Conservation (phyloP, 2,329 filamentous ascomycete genomes). For the Neospermospora avenae region DNA sequence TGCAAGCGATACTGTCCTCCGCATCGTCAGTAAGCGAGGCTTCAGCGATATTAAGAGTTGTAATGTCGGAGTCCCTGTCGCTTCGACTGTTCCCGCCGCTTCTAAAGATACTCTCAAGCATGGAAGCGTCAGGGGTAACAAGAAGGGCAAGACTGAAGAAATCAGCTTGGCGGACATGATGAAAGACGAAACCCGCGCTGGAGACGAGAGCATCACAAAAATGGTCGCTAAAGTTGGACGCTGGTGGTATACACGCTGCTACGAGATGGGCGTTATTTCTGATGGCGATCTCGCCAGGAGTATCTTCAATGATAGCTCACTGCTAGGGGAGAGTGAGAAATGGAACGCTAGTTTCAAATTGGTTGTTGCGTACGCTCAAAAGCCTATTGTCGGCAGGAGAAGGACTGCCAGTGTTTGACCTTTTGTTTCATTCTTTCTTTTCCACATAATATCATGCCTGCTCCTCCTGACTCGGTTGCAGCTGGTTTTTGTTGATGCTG, state of each 20-base stretch:
- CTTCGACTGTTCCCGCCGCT: conserved; percentile 43
- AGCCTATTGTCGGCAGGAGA: conserved; percentile 29
- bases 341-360: conserved; percentile 85
- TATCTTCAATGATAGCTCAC: conserved; percentile 74
- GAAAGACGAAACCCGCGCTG: conserved; percentile 63
- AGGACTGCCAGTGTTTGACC: conserved; percentile 30
- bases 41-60: conserved; percentile 73
- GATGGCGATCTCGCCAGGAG: conserved; percentile 48
- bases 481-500: neutral
- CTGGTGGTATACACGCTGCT: conserved; percentile 96
- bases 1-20: conserved; percentile 59
- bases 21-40: conserved; percentile 63
- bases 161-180: conserved; percentile 68
- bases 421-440: neutral
- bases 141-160: conserved; percentile 39
- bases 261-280: conserved; percentile 63
- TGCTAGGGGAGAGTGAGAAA: conserved; percentile 82
- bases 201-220: conserved; percentile 83
- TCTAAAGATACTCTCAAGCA: conserved; percentile 7
- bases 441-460: neutral
- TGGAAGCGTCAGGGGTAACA: conserved; percentile 14
- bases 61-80: conserved; percentile 73
- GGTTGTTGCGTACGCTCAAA: conserved; percentile 73
- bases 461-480: neutral
- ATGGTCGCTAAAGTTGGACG: conserved; percentile 89